Base-by-base conservation (phyloP, 2,329 filamentous ascomycete species). In the Epichloe coenophiala region DNA sequence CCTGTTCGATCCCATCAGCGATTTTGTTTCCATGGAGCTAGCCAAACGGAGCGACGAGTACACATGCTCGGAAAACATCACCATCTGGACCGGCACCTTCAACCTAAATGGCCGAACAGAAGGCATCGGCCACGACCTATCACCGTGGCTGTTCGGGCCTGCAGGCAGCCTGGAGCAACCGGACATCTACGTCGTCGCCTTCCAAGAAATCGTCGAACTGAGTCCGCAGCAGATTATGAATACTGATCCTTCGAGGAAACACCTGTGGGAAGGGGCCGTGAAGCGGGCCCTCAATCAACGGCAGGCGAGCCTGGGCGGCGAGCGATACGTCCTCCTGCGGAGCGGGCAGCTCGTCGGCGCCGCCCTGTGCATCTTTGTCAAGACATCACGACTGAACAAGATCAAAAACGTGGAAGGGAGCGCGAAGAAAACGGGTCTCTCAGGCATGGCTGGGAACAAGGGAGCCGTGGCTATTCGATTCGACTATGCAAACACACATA, bases 151-250 rank as follows among this genome's bases (percentile, higher is more conserved):
- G 4, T 89, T 86, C 61, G 86, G 87, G 0, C 68, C 76, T 4
- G 56, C 62, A 1, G 48, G 75, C 9, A 75, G 79, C 5, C 65
- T 80, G 3, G 73, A 78, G 45, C 81, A 86, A 54, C 90, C 93
- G 5, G 86, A 91, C 52, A 86, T 98, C 38, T 82, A 95, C 48
- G 89, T 86, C 7, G 83, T 96, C 15, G 93, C 88, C 0, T 97
- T 98, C 60, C 93, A 98, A 63, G 93, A 98, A 66, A 97, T 98
- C 55, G 93, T 98, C n/a, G 88, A 95, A 62, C 72, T 98, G 45
- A 96, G 88, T 59, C 93, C 94, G 15, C 91, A 97, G 64, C 93
- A 98, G 62, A 97, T 98, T 61, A 96, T 98, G 89, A 95, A 94
- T 57, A 97, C 90, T 53, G 91, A 98, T 63, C 93, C 93, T 1